phyloP scores from a whole-genome alignment of 306 rosid species.

The Herpetospermum pedunculosum region DNA sequence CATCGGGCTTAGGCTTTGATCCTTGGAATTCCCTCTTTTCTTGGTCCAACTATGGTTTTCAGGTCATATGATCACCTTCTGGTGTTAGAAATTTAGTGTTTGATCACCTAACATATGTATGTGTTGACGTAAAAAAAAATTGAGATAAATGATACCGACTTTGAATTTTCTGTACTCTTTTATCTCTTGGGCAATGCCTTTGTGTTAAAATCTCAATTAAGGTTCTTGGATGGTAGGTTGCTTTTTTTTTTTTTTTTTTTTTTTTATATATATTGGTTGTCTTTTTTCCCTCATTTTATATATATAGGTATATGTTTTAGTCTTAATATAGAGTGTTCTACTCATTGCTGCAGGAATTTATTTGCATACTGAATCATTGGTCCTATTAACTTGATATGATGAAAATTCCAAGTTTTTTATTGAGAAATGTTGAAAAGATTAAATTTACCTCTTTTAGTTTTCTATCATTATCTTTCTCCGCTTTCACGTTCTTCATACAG shows the following conservation, averaged over 20 bases:
- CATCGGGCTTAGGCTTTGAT: constrained; percentile 82
- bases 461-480: not conserved
- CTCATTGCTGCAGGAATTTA: not conserved
- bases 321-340: no score
- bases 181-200: constrained; percentile 14
- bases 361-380: constrained; percentile 7
- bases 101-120: no score
- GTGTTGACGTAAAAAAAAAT: no score
- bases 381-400: not conserved
- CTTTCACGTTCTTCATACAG: not conserved
- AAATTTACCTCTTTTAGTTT: not conserved
- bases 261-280: not conserved
- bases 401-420: not conserved
- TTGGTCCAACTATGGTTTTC: constrained; percentile 75
- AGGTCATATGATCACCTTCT: constrained; percentile 68
- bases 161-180: constrained; percentile 17
- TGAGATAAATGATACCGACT: constrained; percentile 36
- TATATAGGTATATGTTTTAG: no score
- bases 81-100: no score
- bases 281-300: constrained; percentile 5
- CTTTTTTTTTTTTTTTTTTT: constrained; percentile 17
- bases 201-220: constrained; percentile 29
- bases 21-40: constrained; percentile 66
- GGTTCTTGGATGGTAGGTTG: constrained; percentile 28
- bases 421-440: not conserved